Base-by-base conservation (phyloP, 306 rosid genomes). In the Senna tora region DNA sequence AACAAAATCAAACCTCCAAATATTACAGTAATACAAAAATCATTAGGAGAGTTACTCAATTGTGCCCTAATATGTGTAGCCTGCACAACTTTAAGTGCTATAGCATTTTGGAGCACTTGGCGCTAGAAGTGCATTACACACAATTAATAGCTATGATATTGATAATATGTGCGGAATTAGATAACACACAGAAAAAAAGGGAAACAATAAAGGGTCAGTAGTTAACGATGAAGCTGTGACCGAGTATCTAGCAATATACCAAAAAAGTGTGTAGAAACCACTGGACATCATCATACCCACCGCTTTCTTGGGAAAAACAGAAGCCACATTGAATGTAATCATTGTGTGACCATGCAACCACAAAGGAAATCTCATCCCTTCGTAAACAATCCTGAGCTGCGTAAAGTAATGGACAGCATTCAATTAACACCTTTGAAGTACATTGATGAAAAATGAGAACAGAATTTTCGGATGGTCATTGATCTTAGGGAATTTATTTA, bases 291-390 rank as follows among this genome's bases (percentile, higher is more conserved):
- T 86, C 98, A 89, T 94, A 94, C 98, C 98, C 87, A 89, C 97
- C 87, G 82, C 87, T 64, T 85, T 82, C 96, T 87, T 82, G 77
- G 97, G 98, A 53, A 80, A 73, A 67, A 88, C 86, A 71, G 97
- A 89, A 75, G 76, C 77, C 74, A 91, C 97, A 33, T 33, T 72
- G 61, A 91, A 91, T 36, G 96, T 89, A 75, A 91, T 81, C 68
- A 84, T 79, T 57, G 92, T 87, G 47, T 75, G 96, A 71, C 97
- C 92, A 77, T 85, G 86, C 85, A 94, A 79, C 94, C 98, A 81
- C 83, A 94, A 69, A 79, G 98, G 98, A 87, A 94, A 91, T 68
- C 79, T 82, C 98, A 94, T 91, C 67, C 82, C 91, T 86, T 94
- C 97, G 67, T 80, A 86, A 69, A 94, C 85, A 80, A 94, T 86